Conservation (phyloP, 2,329 filamentous ascomycete genomes). For the Canariomyces notabilis region DNA sequence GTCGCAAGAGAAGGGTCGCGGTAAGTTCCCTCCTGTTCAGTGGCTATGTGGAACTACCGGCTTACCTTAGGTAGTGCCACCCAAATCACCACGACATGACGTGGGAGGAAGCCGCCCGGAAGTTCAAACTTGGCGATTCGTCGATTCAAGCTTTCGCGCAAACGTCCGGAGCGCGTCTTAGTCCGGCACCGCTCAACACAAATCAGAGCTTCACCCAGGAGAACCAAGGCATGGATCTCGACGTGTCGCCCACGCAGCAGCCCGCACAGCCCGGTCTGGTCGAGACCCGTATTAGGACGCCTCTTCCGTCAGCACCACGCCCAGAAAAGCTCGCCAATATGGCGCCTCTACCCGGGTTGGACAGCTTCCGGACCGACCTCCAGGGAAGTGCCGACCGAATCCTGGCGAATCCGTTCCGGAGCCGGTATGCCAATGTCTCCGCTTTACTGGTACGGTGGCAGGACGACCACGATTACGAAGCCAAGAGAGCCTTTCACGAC, state of each 20-base stretch:
- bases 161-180: conserved; percentile 41
- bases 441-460: conserved; percentile 54
- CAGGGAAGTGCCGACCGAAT: conserved; percentile 47
- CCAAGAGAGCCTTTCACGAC: conserved; percentile 41
- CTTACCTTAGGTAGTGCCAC: conserved; percentile 42
- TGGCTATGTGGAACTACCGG: not conserved
- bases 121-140: conserved; percentile 51
- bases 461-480: conserved; percentile 44
- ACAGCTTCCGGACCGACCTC: conserved; percentile 48
- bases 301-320: conserved; percentile 52
- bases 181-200: conserved; percentile 38
- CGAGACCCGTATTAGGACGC: conserved; percentile 50
- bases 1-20: conserved; percentile 52
- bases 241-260: conserved; percentile 35
- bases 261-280: conserved; percentile 37
- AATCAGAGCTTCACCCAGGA: conserved; percentile 41
- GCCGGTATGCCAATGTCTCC: conserved; percentile 49
- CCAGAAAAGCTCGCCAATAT: conserved; percentile 45
- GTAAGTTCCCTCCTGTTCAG: conserved; percentile 38
- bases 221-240: conserved; percentile 53
- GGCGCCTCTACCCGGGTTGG: conserved; percentile 42
- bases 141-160: conserved; percentile 46
- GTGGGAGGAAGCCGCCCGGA: conserved; percentile 54
- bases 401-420: conserved; percentile 45
- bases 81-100: conserved; percentile 57